A percentile compares a stretch with the other conserved stretches of the same genome.
Conservation (phyloP, 2,329 filamentous ascomycete genomes). For the Clathrospora elynae region DNA sequence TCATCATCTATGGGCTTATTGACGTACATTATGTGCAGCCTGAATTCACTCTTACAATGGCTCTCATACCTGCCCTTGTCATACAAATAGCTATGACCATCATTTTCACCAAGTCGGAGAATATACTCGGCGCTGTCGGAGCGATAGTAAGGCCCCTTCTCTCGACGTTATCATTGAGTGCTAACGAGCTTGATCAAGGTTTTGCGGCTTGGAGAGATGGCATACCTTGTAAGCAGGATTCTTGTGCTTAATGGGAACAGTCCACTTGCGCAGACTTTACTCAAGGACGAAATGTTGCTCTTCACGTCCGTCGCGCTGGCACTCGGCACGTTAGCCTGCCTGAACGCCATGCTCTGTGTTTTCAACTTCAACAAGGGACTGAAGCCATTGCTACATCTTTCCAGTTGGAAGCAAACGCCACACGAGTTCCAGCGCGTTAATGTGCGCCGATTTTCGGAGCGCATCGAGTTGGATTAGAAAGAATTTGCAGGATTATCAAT, state of each 20-base stretch:
- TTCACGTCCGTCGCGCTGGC: conserved; percentile 18
- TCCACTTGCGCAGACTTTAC: conserved; percentile 8
- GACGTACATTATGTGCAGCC: conserved; percentile 29
- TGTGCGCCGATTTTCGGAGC: conserved; percentile 12
- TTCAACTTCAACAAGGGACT: conserved; percentile 31
- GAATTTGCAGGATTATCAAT: no score
- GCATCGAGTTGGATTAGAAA: conserved; percentile 14
- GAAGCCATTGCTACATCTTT: conserved; percentile 23
- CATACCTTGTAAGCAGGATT: conserved; percentile 28
- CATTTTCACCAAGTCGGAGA: conserved; percentile 20
- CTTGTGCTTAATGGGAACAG: conserved; percentile 22
- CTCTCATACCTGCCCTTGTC: conserved; percentile 27
- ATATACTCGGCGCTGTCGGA: conserved; percentile 11
- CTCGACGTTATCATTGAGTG: not conserved
- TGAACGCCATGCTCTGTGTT: conserved; percentile 18
- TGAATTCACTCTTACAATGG: conserved; percentile 31
- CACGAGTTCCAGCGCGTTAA: conserved; percentile 21
- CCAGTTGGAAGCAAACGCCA: conserved; percentile 12
- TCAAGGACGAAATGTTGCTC: conserved; percentile 34
- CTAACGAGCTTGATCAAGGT: conserved; percentile 9
- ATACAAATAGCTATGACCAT: conserved; percentile 21
- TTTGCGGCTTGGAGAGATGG: conserved; percentile 21
- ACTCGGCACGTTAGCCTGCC: conserved; percentile 11
- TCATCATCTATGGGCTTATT: conserved; percentile 28
- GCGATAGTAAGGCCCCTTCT: conserved; percentile 19